Base-by-base conservation (phyloP, 371 early-diverging fungal species). In the Zancudomyces culisetae region DNA sequence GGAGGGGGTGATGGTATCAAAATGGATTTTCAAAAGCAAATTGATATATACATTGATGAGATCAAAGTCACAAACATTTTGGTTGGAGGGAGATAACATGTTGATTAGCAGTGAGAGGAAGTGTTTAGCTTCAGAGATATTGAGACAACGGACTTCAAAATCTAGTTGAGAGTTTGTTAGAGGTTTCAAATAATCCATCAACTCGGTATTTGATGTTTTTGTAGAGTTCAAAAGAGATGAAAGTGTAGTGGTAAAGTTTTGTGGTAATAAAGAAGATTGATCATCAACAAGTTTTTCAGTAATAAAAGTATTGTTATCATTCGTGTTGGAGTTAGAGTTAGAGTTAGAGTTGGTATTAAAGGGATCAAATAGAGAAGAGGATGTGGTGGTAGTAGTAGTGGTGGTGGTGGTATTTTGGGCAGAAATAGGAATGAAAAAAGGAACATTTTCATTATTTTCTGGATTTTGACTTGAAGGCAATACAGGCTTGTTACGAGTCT, bases 401-500 rank as follows among this genome's bases (percentile, higher is more conserved):
- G 42, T 51, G 50, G 20, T 55, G 56, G 1, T 64, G 51, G 22
- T 66, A 67, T n/a, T n/a, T n/a, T n/a, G n/a, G n/a, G 46, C 66
- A 57, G 26, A 76, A 0, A 90, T 82, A 10, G 81, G 80, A 59
- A 95, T 65, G 71, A 95, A 95, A 76, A 95, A 95, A 15, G 94
- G 92, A 18, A 90, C 87, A 49, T 76, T 72, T 60, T 87, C 92
- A 24, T 89, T 86, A 19, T 74, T 76, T 58, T 89, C 88, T 35
- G 35, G 35, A n/a, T n/a, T n/a, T n/a, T n/a, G n/a, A n/a, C n/a
- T n/a, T 18, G 90, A 87, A 20, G 89, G 76, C 60, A 82, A 79
- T 52, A 72, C 80, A 21, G 95, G 88, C 62, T 84, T 85, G 67
- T 91, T 94, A 48, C 97, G 83, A 64, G 85, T 74, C 78, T 93